Evolutionary conservation across 306 rosid species (phyloP).

Genomic region (Lathyrus aphaca): DNA sequence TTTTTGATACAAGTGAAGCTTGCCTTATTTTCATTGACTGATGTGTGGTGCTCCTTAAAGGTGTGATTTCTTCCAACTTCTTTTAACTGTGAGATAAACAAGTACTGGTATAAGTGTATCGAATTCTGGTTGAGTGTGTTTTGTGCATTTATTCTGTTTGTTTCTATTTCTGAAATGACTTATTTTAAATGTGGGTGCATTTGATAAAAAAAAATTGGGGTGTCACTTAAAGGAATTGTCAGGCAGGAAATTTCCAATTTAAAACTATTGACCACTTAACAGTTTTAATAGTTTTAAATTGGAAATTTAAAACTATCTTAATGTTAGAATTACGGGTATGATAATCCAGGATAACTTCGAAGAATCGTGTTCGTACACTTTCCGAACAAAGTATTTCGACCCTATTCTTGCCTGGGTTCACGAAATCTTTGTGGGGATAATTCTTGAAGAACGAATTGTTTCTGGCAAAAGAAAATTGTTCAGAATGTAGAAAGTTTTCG

Average conservation of each 20-base stretch:
- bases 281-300: no score
- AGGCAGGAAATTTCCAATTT: slow-evolving; percentile 12
- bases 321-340: no score
- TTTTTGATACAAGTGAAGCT: slow-evolving; percentile 95
- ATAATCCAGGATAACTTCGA: no score
- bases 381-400: no score
- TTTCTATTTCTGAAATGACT: slow-evolving; percentile 1
- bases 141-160: neutral
- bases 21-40: slow-evolving; percentile 74
- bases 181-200: neutral
- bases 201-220: neutral
- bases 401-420: no score
- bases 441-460: no score
- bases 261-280: neutral
- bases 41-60: slow-evolving; percentile 89
- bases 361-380: no score
- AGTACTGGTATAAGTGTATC: neutral
- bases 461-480: no score
- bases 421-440: no score
- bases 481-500: no score
- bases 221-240: neutral
- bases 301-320: no score
- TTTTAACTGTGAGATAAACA: neutral
- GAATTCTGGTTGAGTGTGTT: neutral
- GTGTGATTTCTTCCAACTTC: slow-evolving; percentile 52